phyloP scores from a whole-genome alignment of 78 protist species.

The Dictyostelium purpureum region DNA sequence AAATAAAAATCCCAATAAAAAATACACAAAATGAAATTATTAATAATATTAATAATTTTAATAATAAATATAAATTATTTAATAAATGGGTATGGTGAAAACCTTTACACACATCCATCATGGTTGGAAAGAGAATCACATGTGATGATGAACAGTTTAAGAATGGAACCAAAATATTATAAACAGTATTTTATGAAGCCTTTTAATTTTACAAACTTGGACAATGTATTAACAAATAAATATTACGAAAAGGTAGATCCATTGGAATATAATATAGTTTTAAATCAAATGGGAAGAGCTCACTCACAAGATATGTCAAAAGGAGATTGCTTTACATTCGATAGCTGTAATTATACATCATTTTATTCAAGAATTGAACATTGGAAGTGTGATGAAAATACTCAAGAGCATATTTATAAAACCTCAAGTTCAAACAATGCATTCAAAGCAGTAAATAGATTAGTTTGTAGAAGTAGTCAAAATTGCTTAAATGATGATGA shows the following conservation, averaged over 20 bases:
- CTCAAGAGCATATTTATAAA: slow-evolving; percentile 4
- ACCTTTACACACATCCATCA: not conserved
- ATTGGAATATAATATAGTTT: not conserved
- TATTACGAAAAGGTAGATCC: not conserved
- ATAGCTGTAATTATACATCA: slow-evolving; percentile 5
- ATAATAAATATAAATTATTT: not conserved
- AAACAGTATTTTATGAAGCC: slow-evolving; percentile 10
- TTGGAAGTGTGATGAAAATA: slow-evolving; percentile 28
- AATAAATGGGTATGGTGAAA: not conserved
- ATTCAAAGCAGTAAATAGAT: not conserved
- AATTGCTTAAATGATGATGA: slow-evolving; percentile 9
- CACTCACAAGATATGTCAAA: not conserved
- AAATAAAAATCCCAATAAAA: not conserved
- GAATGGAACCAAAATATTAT: not conserved
- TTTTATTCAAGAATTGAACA: not conserved
- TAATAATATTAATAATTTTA: not conserved
- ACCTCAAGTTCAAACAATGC: not conserved
- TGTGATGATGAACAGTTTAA: not conserved
- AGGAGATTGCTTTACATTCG: not conserved
- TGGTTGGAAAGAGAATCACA: not conserved
- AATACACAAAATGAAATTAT: not conserved
- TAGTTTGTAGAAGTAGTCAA: not conserved
- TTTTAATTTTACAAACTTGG: not conserved
- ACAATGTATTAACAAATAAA: not conserved
- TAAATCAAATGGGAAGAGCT: not conserved